Conservation (phyloP, 192 early-diverging fungal genomes). For the Backusella macrospora region DNA sequence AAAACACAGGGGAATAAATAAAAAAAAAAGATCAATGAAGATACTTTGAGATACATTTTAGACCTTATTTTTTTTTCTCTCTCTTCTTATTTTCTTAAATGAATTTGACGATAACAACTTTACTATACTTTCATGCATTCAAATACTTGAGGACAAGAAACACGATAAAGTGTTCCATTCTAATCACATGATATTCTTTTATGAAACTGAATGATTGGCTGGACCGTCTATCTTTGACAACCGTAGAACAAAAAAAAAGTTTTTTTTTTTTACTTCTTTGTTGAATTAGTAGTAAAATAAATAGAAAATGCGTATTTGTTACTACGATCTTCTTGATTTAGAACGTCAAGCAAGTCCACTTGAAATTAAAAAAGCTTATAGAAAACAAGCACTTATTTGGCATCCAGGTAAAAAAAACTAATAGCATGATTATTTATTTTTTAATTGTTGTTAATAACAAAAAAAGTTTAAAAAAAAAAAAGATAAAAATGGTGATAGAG, state of each 20-base stretch:
- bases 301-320: conserved; percentile 67
- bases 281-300: not conserved
- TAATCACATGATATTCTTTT: too few relatives aligned
- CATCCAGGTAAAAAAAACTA: conserved; percentile 62
- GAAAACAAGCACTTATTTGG: conserved; percentile 74
- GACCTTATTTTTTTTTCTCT: too few relatives aligned
- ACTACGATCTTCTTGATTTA: conserved; percentile 90
- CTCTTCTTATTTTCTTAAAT: too few relatives aligned
- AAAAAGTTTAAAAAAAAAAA: conserved; percentile 78
- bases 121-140: too few relatives aligned
- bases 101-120: too few relatives aligned
- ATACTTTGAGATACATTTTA: too few relatives aligned
- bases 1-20: too few relatives aligned
- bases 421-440: not conserved
- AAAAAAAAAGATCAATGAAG: too few relatives aligned
- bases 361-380: conserved; percentile 91
- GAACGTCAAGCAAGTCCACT: conserved; percentile 67
- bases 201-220: too few relatives aligned
- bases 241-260: not conserved
- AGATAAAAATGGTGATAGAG: conserved; percentile 87
- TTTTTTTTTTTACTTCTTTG: conserved; percentile 18
- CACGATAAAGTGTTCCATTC: too few relatives aligned
- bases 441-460: conserved; percentile 1
- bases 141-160: too few relatives aligned
- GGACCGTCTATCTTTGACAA: not conserved